Percentiles rank a stretch among this genome's conserved stretches.
These are phyloP conservation scores for Pseudocercospora fuligena DNA, from an alignment of 2,329 filamentous ascomycete species.

Conservation along the genomic window DNA sequence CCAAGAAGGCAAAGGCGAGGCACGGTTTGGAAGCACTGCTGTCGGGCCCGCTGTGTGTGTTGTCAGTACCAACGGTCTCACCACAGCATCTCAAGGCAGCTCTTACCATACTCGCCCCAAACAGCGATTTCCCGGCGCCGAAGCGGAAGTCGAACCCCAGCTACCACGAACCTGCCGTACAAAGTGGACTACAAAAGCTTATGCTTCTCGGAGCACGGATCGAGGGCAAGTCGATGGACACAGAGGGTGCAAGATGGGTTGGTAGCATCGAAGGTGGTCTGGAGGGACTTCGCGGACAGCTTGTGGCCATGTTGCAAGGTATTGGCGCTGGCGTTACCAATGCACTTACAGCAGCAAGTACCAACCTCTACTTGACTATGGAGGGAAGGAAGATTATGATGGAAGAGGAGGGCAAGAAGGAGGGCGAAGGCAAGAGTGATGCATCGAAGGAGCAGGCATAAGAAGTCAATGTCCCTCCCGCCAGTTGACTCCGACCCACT, in stretches of 20 bases:
- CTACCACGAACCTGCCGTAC: conserved; percentile 79
- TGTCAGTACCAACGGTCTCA: conserved; percentile 81
- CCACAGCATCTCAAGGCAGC: conserved; percentile 83
- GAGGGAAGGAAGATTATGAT: conserved; percentile 81
- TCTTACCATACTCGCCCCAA: conserved; percentile 76
- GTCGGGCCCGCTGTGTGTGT: conserved; percentile 76
- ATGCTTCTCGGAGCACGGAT: conserved; percentile 84
- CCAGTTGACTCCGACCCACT: not conserved
- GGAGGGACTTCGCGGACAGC: conserved; percentile 77
- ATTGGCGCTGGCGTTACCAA: conserved; percentile 77
- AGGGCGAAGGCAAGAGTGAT: conserved; percentile 1
- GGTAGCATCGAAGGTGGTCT: conserved; percentile 81
- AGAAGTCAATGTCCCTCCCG: not conserved
- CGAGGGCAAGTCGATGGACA: conserved; percentile 83
- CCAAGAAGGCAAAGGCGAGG: conserved; percentile 44
- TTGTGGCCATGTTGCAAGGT: conserved; percentile 80
- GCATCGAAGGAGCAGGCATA: not conserved
- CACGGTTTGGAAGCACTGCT: conserved; percentile 76
- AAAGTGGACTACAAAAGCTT: conserved; percentile 83
- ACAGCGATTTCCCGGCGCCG: conserved; percentile 76
- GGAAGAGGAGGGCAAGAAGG: conserved; percentile 60
- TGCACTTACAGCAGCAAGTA: conserved; percentile 78
- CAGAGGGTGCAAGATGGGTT: conserved; percentile 71
- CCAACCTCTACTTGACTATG: conserved; percentile 84
- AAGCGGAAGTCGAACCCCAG: conserved; percentile 75